Evolutionary conservation across 2,329 filamentous ascomycete genomes (phyloP).

Genomic region (Calonectria multiphialidica): DNA sequence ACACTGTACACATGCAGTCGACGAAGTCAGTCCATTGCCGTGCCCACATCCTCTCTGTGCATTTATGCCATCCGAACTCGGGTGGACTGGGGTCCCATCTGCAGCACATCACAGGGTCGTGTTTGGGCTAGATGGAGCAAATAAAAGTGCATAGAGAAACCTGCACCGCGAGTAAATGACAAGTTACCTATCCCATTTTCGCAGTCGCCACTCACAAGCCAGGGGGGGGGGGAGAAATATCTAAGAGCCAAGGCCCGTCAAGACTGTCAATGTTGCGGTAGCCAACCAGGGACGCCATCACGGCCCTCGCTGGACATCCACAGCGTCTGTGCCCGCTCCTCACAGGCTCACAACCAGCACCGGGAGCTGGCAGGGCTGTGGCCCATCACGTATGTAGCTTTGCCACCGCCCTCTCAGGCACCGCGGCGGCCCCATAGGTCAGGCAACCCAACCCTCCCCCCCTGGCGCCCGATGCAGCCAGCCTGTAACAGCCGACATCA

Average conservation of each 20-base stretch:
- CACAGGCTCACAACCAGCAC: background rate
- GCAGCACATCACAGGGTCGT: background rate
- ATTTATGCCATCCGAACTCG: slow-evolving; percentile 2
- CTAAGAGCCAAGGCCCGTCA: background rate
- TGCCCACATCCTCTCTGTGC: background rate
- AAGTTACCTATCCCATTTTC: slow-evolving; percentile 20
- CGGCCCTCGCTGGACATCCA: background rate
- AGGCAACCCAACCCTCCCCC: background rate
- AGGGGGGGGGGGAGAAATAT: background rate
- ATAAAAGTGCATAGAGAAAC: background rate
- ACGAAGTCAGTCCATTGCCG: background rate
- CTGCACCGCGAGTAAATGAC: background rate
- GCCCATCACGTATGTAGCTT: background rate
- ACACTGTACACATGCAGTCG: background rate
- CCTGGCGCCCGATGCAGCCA: slow-evolving; percentile 14
- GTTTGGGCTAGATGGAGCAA: background rate
- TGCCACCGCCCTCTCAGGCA: slow-evolving; percentile 13
- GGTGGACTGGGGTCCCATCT: background rate
- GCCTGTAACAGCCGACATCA: slow-evolving; percentile 9
- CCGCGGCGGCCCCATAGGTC: slow-evolving; percentile 15
- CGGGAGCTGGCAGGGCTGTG: background rate
- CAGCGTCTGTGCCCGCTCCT: slow-evolving; percentile 18
- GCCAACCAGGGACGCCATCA: slow-evolving; percentile 15
- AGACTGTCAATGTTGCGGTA: slow-evolving; percentile 3
- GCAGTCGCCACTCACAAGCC: background rate